Evolutionary conservation across 2,329 filamentous ascomycete genomes (phyloP).

Genomic region (Corinectria fuckeliana): DNA sequence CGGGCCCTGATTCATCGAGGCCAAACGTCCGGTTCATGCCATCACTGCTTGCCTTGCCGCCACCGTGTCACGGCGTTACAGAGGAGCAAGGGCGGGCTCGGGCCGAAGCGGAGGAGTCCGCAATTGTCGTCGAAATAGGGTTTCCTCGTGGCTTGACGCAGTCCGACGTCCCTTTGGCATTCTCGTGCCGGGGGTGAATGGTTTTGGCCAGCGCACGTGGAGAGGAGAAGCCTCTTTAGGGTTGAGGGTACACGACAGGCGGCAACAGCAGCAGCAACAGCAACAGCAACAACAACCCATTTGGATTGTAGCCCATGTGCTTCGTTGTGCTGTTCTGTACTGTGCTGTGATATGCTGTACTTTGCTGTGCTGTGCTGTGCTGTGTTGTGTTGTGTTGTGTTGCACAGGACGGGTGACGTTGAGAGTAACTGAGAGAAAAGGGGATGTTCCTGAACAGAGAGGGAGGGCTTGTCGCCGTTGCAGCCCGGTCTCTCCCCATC

Average conservation of each 20-base stretch:
- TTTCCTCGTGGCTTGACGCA: background rate
- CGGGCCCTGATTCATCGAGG: background rate
- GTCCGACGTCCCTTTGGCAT: too few relatives aligned
- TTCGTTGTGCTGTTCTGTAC: background rate
- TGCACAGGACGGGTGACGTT: background rate
- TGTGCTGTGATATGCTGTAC: too few relatives aligned
- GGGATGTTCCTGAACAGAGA: background rate
- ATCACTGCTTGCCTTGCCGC: background rate
- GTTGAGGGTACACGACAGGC: background rate
- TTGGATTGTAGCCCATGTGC: background rate
- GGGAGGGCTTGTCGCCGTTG: too few relatives aligned
- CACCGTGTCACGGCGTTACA: background rate
- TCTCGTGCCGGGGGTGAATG: too few relatives aligned
- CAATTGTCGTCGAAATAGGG: slow-evolving; percentile 15
- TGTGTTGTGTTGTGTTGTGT: background rate
- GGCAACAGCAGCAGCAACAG: too few relatives aligned
- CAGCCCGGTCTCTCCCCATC: too few relatives aligned
- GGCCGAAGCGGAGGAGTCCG: too few relatives aligned
- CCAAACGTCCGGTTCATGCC: background rate
- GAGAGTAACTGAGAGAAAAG: background rate
- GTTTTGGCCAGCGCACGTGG: background rate
- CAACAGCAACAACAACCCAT: too few relatives aligned
- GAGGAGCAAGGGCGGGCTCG: too few relatives aligned
- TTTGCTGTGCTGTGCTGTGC: background rate
- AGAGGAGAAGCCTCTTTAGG: background rate